Percentiles rank a stretch among this genome's conserved stretches.
These are phyloP conservation scores for Elsinoe perseae DNA, from an alignment of 2,329 filamentous ascomycete genomes.

Conservation along the genomic window DNA sequence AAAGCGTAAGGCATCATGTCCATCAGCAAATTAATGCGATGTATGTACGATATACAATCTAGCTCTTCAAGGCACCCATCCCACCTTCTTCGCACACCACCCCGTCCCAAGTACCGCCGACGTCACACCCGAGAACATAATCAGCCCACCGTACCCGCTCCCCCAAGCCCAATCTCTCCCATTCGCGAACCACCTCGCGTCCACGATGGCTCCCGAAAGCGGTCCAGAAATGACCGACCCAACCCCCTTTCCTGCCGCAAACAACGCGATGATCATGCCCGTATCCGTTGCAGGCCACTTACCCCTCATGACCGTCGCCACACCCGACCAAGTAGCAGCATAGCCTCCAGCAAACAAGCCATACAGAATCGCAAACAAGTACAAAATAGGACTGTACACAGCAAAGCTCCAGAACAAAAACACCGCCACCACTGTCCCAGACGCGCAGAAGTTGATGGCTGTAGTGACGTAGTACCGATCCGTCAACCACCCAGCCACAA, in stretches of 20 bases:
- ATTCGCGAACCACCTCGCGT: background rate
- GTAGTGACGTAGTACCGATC: slow-evolving; percentile 36
- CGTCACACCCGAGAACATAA: slow-evolving; percentile 7
- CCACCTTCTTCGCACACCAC: slow-evolving; percentile 10
- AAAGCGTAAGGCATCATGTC: background rate
- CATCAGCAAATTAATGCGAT: background rate
- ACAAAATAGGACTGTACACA: slow-evolving; percentile 35
- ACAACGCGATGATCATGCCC: slow-evolving; percentile 42
- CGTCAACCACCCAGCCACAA: slow-evolving; percentile 34
- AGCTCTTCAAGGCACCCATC: background rate
- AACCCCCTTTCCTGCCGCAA: slow-evolving; percentile 45
- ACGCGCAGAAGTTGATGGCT: slow-evolving; percentile 32
- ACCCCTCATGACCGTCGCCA: slow-evolving; percentile 21
- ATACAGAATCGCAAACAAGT: slow-evolving; percentile 37
- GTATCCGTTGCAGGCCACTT: slow-evolving; percentile 31
- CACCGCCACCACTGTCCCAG: slow-evolving; percentile 31
- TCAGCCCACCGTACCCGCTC: slow-evolving; percentile 4
- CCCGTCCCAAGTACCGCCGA: background rate
- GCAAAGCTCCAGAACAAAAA: slow-evolving; percentile 41
- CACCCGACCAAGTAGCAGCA: slow-evolving; percentile 30
- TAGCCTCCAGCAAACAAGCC: slow-evolving; percentile 37
- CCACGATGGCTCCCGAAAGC: slow-evolving; percentile 23
- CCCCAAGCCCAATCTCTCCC: slow-evolving; percentile 4
- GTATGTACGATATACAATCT: background rate
- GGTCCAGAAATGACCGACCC: slow-evolving; percentile 47